Base-by-base conservation (phyloP, 352 stramenopile species). In the Pythium aquatile region DNA sequence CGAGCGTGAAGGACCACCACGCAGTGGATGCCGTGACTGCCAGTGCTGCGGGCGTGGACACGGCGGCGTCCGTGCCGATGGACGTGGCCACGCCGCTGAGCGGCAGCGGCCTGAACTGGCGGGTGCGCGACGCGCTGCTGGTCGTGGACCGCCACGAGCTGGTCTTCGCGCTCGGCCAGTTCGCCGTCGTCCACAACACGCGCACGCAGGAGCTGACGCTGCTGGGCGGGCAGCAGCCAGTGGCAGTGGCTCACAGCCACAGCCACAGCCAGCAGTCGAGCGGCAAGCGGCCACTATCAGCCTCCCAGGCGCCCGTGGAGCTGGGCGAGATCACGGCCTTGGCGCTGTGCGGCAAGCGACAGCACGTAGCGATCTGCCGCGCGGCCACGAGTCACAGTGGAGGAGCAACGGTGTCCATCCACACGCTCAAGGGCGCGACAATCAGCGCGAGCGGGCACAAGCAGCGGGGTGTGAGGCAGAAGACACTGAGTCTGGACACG, bases 321-420 rank as follows among this genome's bases (percentile, higher is more conserved):
- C 58, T 91, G 0, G 83, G 81, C 16, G 79, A 89, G 40, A 82
- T 94, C 74, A 85, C 79, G 8, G 83, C 85, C 0, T 77, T 94
- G 72, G 79, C 77, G 1, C 54, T 94, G n/a, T 85, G 79, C 32
- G 69, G 66, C 13, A 90, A 87, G 60, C 73, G 77, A 0, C 69
- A 75, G 13, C 73, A 83, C 24, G 55, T 94, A 8, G 68, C 79
- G 2, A 61, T 94, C 11, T 90, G 78, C 46, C 81, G 83, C 9
- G 72, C 72, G 1, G 74, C 81, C 33, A 53, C 44, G 5, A 53
- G 51, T 17, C 8, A 5, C 11, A 58, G 54, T 14, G 30, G 48
- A 3, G 44, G 49, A 2, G 69, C 69, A 5, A 71, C 69, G 1
- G 58, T 73, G 28, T 66, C 60, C 7, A 68, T 76, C 61, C 61